These are phyloP conservation scores for Coniella lustricola DNA, from an alignment of 2,329 filamentous ascomycete species.

Conservation along the genomic window DNA sequence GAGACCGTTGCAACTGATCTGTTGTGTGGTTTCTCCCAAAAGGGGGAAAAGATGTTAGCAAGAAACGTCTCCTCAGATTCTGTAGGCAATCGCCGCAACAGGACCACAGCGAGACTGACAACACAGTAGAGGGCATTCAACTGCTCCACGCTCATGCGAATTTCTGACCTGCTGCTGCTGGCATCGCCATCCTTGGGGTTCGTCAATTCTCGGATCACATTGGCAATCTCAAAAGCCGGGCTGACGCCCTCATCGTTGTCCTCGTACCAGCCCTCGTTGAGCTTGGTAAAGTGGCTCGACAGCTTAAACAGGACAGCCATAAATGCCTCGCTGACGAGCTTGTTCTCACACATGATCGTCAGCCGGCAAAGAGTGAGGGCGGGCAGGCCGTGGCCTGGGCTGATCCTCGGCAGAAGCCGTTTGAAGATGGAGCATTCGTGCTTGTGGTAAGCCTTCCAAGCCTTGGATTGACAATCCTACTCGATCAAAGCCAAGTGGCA, in stretches of 20 bases:
- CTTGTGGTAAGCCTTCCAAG: conserved; percentile 25
- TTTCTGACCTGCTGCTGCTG: too few relatives aligned
- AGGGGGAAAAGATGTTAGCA: neutral
- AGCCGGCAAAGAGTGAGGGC: conserved; percentile 21
- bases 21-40: too few relatives aligned
- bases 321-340: too few relatives aligned
- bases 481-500: neutral
- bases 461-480: conserved; percentile 24
- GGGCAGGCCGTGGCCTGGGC: conserved; percentile 15
- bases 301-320: too few relatives aligned
- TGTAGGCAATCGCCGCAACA: too few relatives aligned
- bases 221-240: too few relatives aligned
- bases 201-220: too few relatives aligned
- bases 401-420: neutral
- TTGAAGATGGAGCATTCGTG: conserved; percentile 24
- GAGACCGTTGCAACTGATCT: conserved; percentile 24
- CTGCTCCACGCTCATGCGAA: neutral
- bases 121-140: conserved; percentile 17
- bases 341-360: conserved; percentile 21
- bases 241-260: too few relatives aligned
- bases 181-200: too few relatives aligned
- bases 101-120: conserved; percentile 16
- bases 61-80: too few relatives aligned
- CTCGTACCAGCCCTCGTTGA: too few relatives aligned
- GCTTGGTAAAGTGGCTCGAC: too few relatives aligned